Base-by-base conservation (phyloP, 768 basidiomycete genomes). In the Coprinopsis sp. region DNA sequence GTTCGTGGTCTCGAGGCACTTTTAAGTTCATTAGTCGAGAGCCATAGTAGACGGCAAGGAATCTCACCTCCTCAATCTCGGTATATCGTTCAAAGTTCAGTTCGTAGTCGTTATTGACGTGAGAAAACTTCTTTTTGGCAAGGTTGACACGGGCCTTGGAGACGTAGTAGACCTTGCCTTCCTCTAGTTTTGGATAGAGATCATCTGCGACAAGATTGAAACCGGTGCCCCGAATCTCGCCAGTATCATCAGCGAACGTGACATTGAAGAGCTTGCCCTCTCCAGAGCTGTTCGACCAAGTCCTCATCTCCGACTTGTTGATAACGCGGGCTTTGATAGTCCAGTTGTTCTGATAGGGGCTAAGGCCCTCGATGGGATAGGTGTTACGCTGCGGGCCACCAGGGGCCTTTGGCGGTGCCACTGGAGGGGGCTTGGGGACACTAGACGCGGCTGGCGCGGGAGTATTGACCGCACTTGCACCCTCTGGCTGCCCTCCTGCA, bases 271-370 rank as follows among this genome's bases (percentile, higher is more conserved):
- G 71, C 61, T 97, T 93, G 29, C 96, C 95, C 57, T 98, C 96
- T 25, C 96, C 96, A 10, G 82, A 75, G 50, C 76, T 71, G 62
- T 95, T 98, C 3, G 87, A 85, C 81, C 86, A 99, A n/a, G 79
- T 78, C 55, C 79, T 85, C 58, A 98, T 81, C 0, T 97, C 96
- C 1, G 81, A 80, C 64, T 95, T 97, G 51, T 87, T 79, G 11
- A 82, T 87, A 39, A 97, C 91, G 33, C 91, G 85, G 23, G 91
- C 95, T 63, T 92, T 93, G 73, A 98, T 95, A 8, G 90, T 93
- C 96, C 96, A 99, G 64, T 91, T 91, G 70, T 95, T 97, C 66
- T 96, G 92, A 58, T 97, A 98, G 7, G 95, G 95, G 59, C 88
- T 93, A 36, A 98, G 77, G 4, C 84, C 87, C 61, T 96, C 95